Base-by-base conservation (phyloP, 768 basidiomycete genomes). In the Calvatia gigantea region DNA sequence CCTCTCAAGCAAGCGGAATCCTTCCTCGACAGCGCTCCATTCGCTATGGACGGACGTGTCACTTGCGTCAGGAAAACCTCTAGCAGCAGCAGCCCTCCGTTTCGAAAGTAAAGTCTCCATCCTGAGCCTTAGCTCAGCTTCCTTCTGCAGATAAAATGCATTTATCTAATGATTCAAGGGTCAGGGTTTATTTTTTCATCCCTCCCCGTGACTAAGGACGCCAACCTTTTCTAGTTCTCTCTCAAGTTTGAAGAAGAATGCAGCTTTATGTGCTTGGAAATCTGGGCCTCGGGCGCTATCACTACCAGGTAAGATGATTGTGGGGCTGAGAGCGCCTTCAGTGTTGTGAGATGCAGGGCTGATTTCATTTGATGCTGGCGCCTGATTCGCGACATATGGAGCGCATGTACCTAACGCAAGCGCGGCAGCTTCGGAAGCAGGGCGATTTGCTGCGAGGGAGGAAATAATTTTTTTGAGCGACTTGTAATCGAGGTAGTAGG, bases 161-260 rank as follows among this genome's bases (percentile, higher is more conserved):
- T 99, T 98, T 75, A 99, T 98, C 96, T 99, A 32, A 51, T 52
- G n/a, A n/a, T n/a, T n/a, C n/a, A n/a, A n/a, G n/a, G n/a, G n/a
- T n/a, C n/a, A n/a, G n/a, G n/a, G 21, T 38, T 59, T 23, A 55
- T 35, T 35, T 47, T 56, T 39, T 41, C 35, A 29, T 12, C 47
- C 46, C 41, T 33, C 57, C 23, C 55, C 27, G 25, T 38, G 45
- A 38, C 51, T 31, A 33, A 61, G 4, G 33, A 25, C 76, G 60
- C 62, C n/a, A n/a, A 89, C 96, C 85, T 98, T 99, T 73, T 98
- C 97, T 19, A 98, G 76, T 70, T 99, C 97, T 19, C 96, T 83
- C 69, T 98, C 95, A 0, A 99, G 82, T 69, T 95, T 98, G 81
- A 97, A 98, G 78, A 99, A 98, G 78, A 98, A 99, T 1, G 94